Conservation (phyloP, 1,139 yeast genomes). For the Blastobotrys elegans region DNA sequence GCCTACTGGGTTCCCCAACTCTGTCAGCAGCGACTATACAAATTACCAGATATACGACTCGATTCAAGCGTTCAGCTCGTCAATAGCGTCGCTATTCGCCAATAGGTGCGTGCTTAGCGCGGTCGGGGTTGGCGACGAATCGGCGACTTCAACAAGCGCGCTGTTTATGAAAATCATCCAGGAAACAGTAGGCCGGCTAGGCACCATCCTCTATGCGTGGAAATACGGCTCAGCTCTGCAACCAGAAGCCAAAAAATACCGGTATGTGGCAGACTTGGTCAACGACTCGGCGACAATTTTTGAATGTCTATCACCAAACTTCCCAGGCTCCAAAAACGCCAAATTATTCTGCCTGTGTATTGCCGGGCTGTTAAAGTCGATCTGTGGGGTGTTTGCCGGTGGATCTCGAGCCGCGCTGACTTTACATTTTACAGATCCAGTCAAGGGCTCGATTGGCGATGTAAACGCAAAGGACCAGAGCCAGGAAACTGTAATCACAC, state of each 20-base stretch:
- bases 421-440: conserved; percentile 36
- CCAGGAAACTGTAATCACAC: conserved; percentile 37
- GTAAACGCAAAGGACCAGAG: conserved; percentile 39
- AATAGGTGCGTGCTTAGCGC: conserved; percentile 36
- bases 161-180: conserved; percentile 36
- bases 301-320: conserved; percentile 35
- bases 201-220: conserved; percentile 39
- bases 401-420: conserved; percentile 39
- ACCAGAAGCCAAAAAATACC: conserved; percentile 37
- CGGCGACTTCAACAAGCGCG: conserved; percentile 38
- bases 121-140: conserved; percentile 38
- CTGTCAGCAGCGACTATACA: conserved; percentile 35
- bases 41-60: conserved; percentile 38
- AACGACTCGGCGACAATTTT: conserved; percentile 36
- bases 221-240: conserved; percentile 34
- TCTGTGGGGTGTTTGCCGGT: conserved; percentile 39
- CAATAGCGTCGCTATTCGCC: conserved; percentile 36
- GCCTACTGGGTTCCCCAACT: conserved; percentile 38
- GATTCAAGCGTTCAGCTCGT: conserved; percentile 36
- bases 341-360: conserved; percentile 31
- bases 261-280: conserved; percentile 37
- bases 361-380: conserved; percentile 34
- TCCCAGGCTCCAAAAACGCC: conserved; percentile 26
- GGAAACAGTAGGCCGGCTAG: conserved; percentile 37
- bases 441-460: conserved; percentile 34